Evolutionary conservation across 768 basidiomycete genomes (phyloP), one percentile per base, ranked within the genome.

Genomic region (Macrocybe gigantea): DNA sequence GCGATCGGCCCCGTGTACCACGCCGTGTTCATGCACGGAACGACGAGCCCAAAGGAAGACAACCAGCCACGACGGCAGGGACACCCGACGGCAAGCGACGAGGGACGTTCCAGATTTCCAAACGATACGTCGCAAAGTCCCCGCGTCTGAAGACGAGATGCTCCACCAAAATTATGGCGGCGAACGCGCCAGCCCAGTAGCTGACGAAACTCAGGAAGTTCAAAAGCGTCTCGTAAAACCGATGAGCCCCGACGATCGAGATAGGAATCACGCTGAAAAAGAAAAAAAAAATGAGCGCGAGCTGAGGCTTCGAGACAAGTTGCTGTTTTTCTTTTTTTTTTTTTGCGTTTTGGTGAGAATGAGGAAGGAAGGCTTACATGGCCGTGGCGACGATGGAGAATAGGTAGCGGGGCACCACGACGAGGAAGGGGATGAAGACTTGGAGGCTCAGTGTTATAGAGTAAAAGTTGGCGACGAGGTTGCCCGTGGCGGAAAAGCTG

Each of bases 401-500:
- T 29, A 88, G 67, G 58, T 88, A 92, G 60, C 90, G 74, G 0
- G 89, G 89, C 13, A 91, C 77, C 42, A 61, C 55, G 12, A 75
- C 66, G 29, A 84, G 63, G 14, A 67, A 70, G 0, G 88, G 86
- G 5, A 85, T 60, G 55, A 83, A 72, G 1, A 85, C 72, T 59
- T 92, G 89, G 53, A 88, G 69, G 59, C 80, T 83, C 49, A 92
- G 73, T 1, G 82, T 79, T 49, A 85, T 77, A 38, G 85, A 88
- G 63, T 96, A 96, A 52, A 92, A 82, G 5, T 88, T 85, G 2
- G 83, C 79, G 1, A 88, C 86, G 40, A 89, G 84, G 65, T 93
- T 93, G 2, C 79, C 87, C 1, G 82, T 80, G 38, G 92, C 87
- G 42, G 85, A 88, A 13, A 96, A 69, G 48, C 86, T 86, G 51